These are phyloP conservation scores for Bolboschoenus planiculmis DNA, from an alignment of 176 grass and related monocot genomes.

Conservation along the genomic window DNA sequence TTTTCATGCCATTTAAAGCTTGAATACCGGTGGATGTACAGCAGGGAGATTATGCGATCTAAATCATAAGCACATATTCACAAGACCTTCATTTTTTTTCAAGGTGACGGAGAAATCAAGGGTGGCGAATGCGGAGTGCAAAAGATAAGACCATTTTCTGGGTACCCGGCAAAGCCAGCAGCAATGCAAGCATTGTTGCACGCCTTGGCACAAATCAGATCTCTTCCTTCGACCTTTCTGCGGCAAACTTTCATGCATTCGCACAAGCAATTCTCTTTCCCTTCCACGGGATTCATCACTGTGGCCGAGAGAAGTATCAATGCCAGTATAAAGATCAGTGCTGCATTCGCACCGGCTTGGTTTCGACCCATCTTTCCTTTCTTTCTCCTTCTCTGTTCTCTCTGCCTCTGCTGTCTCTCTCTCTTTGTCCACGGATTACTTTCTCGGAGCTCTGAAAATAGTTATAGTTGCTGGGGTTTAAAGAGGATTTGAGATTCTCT, in stretches of 20 bases:
- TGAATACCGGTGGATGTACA: neutral
- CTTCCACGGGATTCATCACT: neutral
- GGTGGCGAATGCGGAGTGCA: neutral
- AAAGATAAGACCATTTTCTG: neutral
- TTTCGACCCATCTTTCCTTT: slow-evolving; percentile 17
- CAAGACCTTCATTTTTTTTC: neutral
- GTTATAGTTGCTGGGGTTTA: neutral
- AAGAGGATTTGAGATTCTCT: neutral
- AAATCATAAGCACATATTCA: neutral
- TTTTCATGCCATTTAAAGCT: neutral
- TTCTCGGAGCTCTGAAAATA: neutral
- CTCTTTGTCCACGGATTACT: neutral
- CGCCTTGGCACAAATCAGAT: neutral
- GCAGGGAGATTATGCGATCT: neutral
- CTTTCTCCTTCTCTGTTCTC: neutral
- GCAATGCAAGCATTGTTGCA: slow-evolving; percentile 7
- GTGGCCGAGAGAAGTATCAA: neutral
- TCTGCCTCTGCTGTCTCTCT: neutral
- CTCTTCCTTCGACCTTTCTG: neutral
- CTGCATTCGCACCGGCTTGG: neutral
- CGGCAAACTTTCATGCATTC: slow-evolving; percentile 29
- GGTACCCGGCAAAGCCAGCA: neutral
- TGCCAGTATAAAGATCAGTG: slow-evolving; percentile 2
- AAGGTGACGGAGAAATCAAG: neutral
- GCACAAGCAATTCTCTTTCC: slow-evolving; percentile 12